Conservation (phyloP, 2,329 filamentous ascomycete species). For the Escovopsis sp. region DNA sequence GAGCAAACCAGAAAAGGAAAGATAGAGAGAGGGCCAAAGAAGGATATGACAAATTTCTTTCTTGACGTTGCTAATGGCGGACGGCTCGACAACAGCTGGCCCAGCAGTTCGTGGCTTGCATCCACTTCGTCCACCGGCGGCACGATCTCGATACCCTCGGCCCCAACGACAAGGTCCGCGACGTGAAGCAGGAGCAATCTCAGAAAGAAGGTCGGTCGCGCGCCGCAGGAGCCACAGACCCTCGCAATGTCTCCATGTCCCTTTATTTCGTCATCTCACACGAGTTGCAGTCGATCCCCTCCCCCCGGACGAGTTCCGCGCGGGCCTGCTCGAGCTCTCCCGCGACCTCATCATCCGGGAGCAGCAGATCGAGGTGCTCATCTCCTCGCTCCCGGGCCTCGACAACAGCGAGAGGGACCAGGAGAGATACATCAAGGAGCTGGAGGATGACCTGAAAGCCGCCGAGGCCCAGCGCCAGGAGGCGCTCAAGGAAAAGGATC, state of each 20-base stretch:
- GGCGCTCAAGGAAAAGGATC: conserved; percentile 48
- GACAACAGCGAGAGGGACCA: conserved; percentile 68
- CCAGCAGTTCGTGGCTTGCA: conserved; percentile 51
- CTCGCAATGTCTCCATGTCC: too few relatives aligned
- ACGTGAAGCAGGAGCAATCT: conserved; percentile 37
- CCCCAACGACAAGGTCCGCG: conserved; percentile 41
- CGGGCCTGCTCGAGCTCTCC: conserved; percentile 56
- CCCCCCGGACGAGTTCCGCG: conserved; percentile 46
- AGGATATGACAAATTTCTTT: too few relatives aligned
- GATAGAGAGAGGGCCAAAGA: too few relatives aligned
- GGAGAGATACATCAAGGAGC: conserved; percentile 46
- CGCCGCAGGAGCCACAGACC: not conserved
- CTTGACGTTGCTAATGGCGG: not conserved
- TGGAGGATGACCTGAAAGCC: conserved; percentile 48
- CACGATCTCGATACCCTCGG: conserved; percentile 49
- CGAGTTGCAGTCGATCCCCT: conserved; percentile 40
- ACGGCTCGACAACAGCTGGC: conserved; percentile 33
- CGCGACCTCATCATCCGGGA: conserved; percentile 65
- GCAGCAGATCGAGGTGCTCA: conserved; percentile 67
- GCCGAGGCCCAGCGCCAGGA: conserved; percentile 47
- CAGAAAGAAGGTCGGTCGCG: conserved; percentile 32
- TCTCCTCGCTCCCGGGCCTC: conserved; percentile 59
- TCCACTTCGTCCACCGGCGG: conserved; percentile 51
- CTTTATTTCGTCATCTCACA: conserved; percentile 1
- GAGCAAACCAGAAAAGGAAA: too few relatives aligned